These are phyloP conservation scores for Pezicula radicicola DNA, from an alignment of 2,329 filamentous ascomycete genomes.

Conservation along the genomic window DNA sequence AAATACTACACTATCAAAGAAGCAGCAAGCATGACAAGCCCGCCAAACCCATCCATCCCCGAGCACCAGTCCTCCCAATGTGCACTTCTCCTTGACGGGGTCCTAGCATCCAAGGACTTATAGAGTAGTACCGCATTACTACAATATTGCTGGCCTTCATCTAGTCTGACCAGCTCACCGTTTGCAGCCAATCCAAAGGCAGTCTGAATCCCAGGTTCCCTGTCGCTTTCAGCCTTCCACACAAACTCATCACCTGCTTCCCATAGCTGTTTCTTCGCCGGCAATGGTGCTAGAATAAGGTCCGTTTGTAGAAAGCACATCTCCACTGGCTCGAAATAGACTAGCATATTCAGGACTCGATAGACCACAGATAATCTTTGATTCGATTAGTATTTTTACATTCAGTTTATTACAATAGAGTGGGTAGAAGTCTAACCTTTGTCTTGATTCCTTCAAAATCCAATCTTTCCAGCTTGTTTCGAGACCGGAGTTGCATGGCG, in stretches of 20 bases:
- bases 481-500: slow-evolving; percentile 15
- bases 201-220: slow-evolving; percentile 15
- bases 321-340: slow-evolving; percentile 37
- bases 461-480: slow-evolving; percentile 35
- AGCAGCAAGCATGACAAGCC: slow-evolving; percentile 42
- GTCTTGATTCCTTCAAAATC: slow-evolving; percentile 38
- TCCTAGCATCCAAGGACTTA: slow-evolving; percentile 10
- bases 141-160: slow-evolving; percentile 22
- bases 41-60: slow-evolving; percentile 42
- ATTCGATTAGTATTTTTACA: slow-evolving; percentile 9
- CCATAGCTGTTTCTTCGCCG: slow-evolving; percentile 39
- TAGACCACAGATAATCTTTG: slow-evolving; percentile 36
- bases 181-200: slow-evolving; percentile 28
- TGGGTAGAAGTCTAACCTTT: slow-evolving; percentile 25
- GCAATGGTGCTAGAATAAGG: slow-evolving; percentile 39
- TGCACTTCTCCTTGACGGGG: slow-evolving; percentile 15
- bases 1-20: slow-evolving; percentile 21
- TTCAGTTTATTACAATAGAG: background rate
- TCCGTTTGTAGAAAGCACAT: slow-evolving; percentile 32
- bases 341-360: slow-evolving; percentile 37
- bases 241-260: slow-evolving; percentile 33
- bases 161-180: slow-evolving; percentile 31
- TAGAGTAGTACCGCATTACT: slow-evolving; percentile 18
- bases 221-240: slow-evolving; percentile 33
- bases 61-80: slow-evolving; percentile 43